phyloP scores from a whole-genome alignment of 2,329 filamentous ascomycete genomes.

The Penicillium brasilianum region DNA sequence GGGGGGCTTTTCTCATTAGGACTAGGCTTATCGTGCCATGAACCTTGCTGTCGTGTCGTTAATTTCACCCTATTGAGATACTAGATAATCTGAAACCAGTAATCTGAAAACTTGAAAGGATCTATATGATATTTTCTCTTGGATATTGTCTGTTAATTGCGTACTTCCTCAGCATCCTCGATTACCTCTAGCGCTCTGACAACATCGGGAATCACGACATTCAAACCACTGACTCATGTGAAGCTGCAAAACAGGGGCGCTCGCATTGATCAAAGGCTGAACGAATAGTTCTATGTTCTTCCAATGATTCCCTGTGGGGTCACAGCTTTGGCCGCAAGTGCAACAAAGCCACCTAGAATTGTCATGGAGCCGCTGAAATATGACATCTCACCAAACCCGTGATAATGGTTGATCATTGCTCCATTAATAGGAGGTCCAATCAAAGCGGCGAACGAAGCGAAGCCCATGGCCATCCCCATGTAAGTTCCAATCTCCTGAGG shows the following conservation, averaged over 20 bases:
- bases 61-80: no score
- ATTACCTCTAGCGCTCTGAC: no score
- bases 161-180: no score
- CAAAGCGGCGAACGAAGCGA: background rate
- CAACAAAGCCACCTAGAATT: background rate
- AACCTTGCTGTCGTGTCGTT: no score
- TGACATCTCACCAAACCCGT: background rate
- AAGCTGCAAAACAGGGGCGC: background rate
- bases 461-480: background rate
- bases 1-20: no score
- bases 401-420: background rate
- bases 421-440: background rate
- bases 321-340: background rate
- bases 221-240: background rate
- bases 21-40: no score
- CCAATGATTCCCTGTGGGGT: background rate
- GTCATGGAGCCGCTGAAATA: background rate
- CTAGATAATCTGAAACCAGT: no score
- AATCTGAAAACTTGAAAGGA: no score
- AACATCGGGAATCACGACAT: background rate
- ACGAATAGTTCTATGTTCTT: background rate
- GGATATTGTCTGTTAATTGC: no score
- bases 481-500: background rate
- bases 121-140: no score
- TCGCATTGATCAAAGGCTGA: background rate